Evolutionary conservation across 2,329 filamentous ascomycete genomes (phyloP).

Genomic region (Fonsecaea multimorphosa): DNA sequence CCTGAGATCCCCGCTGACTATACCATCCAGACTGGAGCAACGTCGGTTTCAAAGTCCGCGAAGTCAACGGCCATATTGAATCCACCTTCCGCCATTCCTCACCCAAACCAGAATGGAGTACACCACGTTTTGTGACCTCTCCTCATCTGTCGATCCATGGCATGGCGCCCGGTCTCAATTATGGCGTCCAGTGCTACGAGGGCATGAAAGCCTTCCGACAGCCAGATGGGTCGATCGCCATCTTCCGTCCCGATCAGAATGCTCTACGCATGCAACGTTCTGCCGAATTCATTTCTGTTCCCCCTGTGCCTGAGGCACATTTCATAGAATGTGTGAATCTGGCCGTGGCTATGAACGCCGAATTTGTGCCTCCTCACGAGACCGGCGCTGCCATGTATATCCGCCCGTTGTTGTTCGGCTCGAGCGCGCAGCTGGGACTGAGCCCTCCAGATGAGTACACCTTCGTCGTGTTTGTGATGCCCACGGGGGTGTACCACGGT

Average conservation of each 20-base stretch:
- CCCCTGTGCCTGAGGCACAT: slow-evolving; percentile 74
- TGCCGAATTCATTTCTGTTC: slow-evolving; percentile 81
- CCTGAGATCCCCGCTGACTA: background rate
- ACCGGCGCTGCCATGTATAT: slow-evolving; percentile 93
- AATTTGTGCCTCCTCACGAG: slow-evolving; percentile 85
- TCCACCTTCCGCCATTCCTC: slow-evolving; percentile 77
- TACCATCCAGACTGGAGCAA: slow-evolving; percentile 78
- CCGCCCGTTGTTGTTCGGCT: slow-evolving; percentile 85
- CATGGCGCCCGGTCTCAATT: slow-evolving; percentile 94
- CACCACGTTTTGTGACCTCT: slow-evolving; percentile 78
- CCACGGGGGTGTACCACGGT: slow-evolving; percentile 92
- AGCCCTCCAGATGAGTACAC: slow-evolving; percentile 90
- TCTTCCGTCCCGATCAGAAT: slow-evolving; percentile 89
- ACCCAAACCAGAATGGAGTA: slow-evolving; percentile 39
- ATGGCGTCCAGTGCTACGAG: slow-evolving; percentile 96
- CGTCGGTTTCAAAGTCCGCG: slow-evolving; percentile 88
- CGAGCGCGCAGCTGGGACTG: slow-evolving; percentile 82
- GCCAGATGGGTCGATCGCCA: slow-evolving; percentile 72
- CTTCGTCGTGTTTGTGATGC: slow-evolving; percentile 87
- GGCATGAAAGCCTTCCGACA: slow-evolving; percentile 95
- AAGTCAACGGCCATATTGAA: slow-evolving; percentile 96
- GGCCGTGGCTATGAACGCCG: slow-evolving; percentile 86
- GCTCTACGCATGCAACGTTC: slow-evolving; percentile 84
- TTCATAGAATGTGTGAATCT: slow-evolving; percentile 79
- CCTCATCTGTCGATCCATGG: slow-evolving; percentile 89